A percentile compares a stretch with the other conserved stretches of the same genome.
These are phyloP conservation scores for Whalleya microplaca DNA, from an alignment of 2,329 filamentous ascomycete genomes.

Conservation along the genomic window DNA sequence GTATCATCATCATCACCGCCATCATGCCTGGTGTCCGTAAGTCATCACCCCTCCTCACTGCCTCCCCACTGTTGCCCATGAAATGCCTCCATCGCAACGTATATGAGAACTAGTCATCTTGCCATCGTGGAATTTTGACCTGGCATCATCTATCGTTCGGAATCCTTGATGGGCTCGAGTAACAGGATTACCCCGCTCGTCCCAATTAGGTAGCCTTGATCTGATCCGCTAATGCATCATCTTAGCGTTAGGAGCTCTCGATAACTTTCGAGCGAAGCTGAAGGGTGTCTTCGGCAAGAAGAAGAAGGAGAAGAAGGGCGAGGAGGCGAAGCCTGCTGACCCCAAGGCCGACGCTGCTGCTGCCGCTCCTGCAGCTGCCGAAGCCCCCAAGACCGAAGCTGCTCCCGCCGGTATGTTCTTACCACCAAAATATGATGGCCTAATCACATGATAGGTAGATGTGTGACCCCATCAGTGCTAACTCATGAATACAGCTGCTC, in stretches of 20 bases:
- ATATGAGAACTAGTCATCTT: conserved; percentile 3
- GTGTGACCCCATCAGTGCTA: conserved; percentile 5
- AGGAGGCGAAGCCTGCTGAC: conserved; percentile 26
- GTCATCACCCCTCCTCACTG: conserved; percentile 33
- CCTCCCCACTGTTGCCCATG: not conserved
- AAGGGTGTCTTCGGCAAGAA: conserved; percentile 57
- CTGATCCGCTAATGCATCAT: conserved; percentile 20
- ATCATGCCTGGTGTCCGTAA: conserved; percentile 59
- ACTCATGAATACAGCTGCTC: conserved; percentile 13
- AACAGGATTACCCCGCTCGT: not conserved
- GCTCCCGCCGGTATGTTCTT: conserved; percentile 35
- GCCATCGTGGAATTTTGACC: not conserved
- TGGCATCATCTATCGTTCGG: not conserved
- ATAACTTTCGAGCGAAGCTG: conserved; percentile 61
- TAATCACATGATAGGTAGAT: conserved; percentile 4
- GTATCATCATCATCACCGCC: conserved; percentile 28
- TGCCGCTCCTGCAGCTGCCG: conserved; percentile 35
- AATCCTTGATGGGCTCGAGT: not conserved
- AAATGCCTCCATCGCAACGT: not conserved
- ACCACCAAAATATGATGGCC: conserved; percentile 4
- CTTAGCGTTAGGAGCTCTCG: conserved; percentile 53
- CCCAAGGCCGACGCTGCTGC: conserved; percentile 33
- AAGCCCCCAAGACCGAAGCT: conserved; percentile 33
- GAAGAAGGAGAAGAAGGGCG: conserved; percentile 23
- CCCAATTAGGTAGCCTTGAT: conserved; percentile 2